These are phyloP conservation scores for Iris macrosiphon DNA, from an alignment of 106 monocot genomes.

Conservation along the genomic window DNA sequence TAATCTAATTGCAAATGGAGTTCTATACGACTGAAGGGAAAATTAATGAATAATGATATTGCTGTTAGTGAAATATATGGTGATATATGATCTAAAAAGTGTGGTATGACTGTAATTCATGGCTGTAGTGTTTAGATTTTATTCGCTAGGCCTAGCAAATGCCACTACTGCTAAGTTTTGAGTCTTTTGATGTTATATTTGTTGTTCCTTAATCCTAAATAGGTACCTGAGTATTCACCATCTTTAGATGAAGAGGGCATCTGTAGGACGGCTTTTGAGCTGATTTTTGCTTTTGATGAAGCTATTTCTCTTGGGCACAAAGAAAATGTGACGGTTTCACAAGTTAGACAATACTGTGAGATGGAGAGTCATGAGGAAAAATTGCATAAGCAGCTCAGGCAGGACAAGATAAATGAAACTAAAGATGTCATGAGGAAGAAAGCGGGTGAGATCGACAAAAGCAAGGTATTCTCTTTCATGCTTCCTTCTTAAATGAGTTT, in stretches of 20 bases:
- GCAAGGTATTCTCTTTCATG: slow-evolving; percentile 52
- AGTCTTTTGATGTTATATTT: not conserved
- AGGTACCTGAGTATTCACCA: slow-evolving; percentile 92
- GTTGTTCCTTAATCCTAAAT: slow-evolving; percentile 28
- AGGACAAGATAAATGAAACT: slow-evolving; percentile 96
- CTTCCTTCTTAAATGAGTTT: no score
- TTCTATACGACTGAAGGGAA: no score
- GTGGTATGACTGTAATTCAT: no score
- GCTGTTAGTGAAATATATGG: no score
- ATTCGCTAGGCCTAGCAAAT: no score
- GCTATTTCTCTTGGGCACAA: slow-evolving; percentile 91
- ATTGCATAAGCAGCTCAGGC: slow-evolving; percentile 79
- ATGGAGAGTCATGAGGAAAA: slow-evolving; percentile 98
- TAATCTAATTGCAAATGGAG: no score
- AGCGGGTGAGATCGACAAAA: slow-evolving; percentile 95
- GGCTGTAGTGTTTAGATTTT: no score
- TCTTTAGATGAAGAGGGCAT: slow-evolving; percentile 93
- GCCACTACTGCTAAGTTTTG: no score
- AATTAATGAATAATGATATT: no score
- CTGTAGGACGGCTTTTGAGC: slow-evolving; percentile 77
- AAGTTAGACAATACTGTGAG: slow-evolving; percentile 97
- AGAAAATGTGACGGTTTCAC: slow-evolving; percentile 82
- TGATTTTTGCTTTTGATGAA: slow-evolving; percentile 99
- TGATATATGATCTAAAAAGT: no score
- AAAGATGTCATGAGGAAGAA: slow-evolving; percentile 94